phyloP scores from a whole-genome alignment of 352 stramenopile genomes.

The Phytophthora cajani region DNA sequence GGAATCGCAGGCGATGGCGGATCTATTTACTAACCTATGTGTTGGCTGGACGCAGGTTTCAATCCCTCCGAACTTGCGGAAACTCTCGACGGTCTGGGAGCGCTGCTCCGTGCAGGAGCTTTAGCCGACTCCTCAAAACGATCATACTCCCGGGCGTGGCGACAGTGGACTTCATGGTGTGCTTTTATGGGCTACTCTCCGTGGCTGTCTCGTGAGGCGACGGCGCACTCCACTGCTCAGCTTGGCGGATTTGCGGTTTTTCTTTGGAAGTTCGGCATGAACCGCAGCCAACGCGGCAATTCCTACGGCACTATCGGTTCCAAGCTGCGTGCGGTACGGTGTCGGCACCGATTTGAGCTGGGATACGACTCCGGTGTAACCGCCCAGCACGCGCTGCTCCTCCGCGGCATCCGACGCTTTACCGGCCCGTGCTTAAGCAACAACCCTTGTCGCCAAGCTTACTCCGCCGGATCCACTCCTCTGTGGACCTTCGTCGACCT shows the following conservation, averaged over 20 bases:
- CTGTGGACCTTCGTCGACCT: not conserved
- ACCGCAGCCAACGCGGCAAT: constrained; percentile 13
- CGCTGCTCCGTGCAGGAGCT: too few relatives aligned
- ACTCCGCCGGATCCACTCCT: constrained; percentile 6
- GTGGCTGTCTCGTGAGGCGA: too few relatives aligned
- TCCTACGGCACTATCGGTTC: constrained; percentile 22
- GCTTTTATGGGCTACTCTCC: too few relatives aligned
- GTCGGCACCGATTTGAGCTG: constrained; percentile 14
- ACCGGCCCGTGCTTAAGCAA: constrained; percentile 2
- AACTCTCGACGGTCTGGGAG: too few relatives aligned
- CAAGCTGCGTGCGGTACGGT: constrained; percentile 21
- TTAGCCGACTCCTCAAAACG: too few relatives aligned
- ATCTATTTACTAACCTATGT: too few relatives aligned
- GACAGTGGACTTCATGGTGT: too few relatives aligned
- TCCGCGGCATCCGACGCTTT: constrained; percentile 16
- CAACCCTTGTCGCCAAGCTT: constrained; percentile 16
- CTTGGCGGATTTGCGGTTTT: constrained; percentile 17
- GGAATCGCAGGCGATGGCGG: too few relatives aligned
- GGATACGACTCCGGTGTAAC: constrained; percentile 3
- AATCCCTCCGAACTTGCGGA: too few relatives aligned
- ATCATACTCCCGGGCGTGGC: too few relatives aligned
- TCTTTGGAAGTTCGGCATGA: constrained; percentile 27
- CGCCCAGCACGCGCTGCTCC: constrained; percentile 7
- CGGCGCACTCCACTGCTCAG: constrained; percentile 5
- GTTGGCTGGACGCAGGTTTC: too few relatives aligned